Conservation (phyloP, 208 protist genomes). For the Wallacemonas rigidus region DNA sequence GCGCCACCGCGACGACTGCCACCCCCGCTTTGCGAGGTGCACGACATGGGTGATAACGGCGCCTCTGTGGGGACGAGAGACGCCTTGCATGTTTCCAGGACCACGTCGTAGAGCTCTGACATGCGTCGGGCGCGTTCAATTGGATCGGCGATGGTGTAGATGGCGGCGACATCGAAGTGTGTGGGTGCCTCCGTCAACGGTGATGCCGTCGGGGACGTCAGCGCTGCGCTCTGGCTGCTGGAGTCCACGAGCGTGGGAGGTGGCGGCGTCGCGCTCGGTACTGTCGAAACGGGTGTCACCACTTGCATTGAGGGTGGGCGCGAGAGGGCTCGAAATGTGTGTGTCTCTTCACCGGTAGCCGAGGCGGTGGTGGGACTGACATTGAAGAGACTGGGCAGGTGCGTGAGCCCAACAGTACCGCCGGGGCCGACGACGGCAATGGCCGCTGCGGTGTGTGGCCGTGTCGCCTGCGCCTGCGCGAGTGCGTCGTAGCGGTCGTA, state of each 20-base stretch:
- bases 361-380: not conserved
- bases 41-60: constrained; percentile 3
- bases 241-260: constrained; percentile 3
- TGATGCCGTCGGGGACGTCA: not conserved
- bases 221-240: not conserved
- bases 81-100: not conserved
- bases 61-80: not conserved
- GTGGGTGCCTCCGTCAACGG: not conserved
- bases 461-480: constrained; percentile 10
- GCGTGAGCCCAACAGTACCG: not conserved
- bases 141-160: constrained; percentile 13
- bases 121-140: constrained; percentile 9
- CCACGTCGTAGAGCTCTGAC: constrained; percentile 13
- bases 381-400: not conserved
- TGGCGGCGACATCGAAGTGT: constrained; percentile 9
- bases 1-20: no score
- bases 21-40: not conserved
- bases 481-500: constrained; percentile 13
- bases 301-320: not conserved
- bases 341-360: constrained; percentile 20
- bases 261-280: not conserved
- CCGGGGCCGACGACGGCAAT: not conserved
- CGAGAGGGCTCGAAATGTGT: not conserved
- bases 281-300: constrained; percentile 14
- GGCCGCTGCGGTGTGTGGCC: not conserved